These are phyloP conservation scores for Logfia minima DNA, from an alignment of 129 eudicot species.

Conservation along the genomic window DNA sequence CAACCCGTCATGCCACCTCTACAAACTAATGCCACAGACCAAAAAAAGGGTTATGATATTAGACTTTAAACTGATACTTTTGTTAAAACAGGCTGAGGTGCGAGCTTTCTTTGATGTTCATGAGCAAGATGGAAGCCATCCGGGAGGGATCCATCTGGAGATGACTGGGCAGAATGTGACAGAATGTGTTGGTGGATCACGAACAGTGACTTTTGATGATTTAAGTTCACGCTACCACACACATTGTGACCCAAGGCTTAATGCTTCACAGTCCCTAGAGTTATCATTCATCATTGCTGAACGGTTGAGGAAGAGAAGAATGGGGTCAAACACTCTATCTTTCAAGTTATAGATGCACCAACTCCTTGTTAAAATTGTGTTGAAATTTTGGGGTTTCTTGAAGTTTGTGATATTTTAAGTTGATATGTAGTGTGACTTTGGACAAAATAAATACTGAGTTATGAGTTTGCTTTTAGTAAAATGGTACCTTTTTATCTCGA, in stretches of 20 bases:
- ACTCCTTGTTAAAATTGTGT: constrained; percentile 3
- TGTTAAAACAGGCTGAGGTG: constrained; percentile 57
- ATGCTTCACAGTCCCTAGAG: constrained; percentile 68
- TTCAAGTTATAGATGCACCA: constrained; percentile 22
- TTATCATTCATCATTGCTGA: constrained; percentile 60
- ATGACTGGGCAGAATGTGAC: constrained; percentile 76
- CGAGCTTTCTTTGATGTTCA: constrained; percentile 78
- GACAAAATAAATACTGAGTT: constrained; percentile 7
- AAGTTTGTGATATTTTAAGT: constrained; percentile 17
- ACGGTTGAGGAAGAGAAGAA: constrained; percentile 57
- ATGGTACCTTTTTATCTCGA: background rate
- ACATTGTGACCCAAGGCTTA: constrained; percentile 66
- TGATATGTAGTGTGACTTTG: constrained; percentile 17
- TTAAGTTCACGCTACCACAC: constrained; percentile 70
- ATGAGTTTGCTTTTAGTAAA: constrained; percentile 13
- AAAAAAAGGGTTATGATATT: background rate
- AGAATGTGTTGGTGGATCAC: constrained; percentile 68
- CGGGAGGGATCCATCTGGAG: constrained; percentile 67
- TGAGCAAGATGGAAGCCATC: constrained; percentile 73
- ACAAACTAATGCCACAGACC: background rate
- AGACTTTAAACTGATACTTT: background rate
- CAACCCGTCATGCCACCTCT: background rate
- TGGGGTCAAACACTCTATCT: constrained; percentile 39
- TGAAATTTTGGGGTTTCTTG: constrained; percentile 17
- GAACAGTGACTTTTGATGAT: constrained; percentile 59